phyloP scores from a whole-genome alignment of 495 filamentous ascomycete genomes.

The Emericellopsis terricola region DNA sequence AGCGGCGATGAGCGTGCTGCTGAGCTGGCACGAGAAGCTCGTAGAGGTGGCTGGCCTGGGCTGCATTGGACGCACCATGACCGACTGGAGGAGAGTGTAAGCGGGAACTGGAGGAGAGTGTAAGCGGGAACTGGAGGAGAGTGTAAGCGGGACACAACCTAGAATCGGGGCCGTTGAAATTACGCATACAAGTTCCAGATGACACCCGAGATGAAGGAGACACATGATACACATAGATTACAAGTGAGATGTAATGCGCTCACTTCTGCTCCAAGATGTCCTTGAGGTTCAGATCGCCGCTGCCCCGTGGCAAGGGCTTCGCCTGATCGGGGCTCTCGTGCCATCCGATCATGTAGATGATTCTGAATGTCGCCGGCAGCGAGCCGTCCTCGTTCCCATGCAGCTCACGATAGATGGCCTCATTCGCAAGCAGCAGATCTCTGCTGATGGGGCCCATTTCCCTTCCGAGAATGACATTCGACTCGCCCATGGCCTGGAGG shows the following conservation, averaged over 20 bases:
- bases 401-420: constrained; percentile 74
- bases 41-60: constrained; percentile 79
- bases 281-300: constrained; percentile 63
- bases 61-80: constrained; percentile 79
- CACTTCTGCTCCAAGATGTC: constrained; percentile 45
- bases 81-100: constrained; percentile 53
- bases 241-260: too few species aligned
- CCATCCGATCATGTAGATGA: constrained; percentile 98
- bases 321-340: constrained; percentile 65
- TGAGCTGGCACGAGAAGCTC: constrained; percentile 93
- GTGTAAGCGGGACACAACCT: too few species aligned
- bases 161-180: too few species aligned
- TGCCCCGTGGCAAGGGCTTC: constrained; percentile 67
- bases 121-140: not conserved
- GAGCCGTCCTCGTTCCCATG: constrained; percentile 53
- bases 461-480: constrained; percentile 66
- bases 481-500: constrained; percentile 87
- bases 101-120: not conserved
- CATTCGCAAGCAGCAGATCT: constrained; percentile 75
- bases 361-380: constrained; percentile 76
- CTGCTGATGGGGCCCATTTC: constrained; percentile 55
- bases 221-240: not conserved
- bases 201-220: too few species aligned
- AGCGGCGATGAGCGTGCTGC: constrained; percentile 76
- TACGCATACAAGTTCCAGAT: too few species aligned